Percentiles rank a stretch among this genome's conserved stretches.
These are phyloP conservation scores for Xylaria multiplex DNA, from an alignment of 2,329 filamentous ascomycete genomes.

Conservation along the genomic window DNA sequence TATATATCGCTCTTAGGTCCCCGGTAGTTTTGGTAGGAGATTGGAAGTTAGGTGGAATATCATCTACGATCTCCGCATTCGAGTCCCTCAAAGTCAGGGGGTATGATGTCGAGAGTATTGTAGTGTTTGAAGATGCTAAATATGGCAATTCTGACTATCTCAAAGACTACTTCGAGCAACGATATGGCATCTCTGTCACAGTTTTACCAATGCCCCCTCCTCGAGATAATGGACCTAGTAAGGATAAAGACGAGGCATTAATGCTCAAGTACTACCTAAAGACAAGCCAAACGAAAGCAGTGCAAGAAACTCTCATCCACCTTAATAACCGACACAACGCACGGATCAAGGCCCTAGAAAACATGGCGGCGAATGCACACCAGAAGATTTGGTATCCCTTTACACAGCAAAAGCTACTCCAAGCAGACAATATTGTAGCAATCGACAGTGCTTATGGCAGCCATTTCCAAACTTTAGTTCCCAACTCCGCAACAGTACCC, in stretches of 20 bases:
- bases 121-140: conserved; percentile 73
- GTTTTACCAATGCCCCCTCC: conserved; percentile 69
- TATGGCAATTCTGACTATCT: conserved; percentile 76
- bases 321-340: conserved; percentile 64
- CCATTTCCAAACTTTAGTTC: conserved; percentile 71
- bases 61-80: conserved; percentile 80
- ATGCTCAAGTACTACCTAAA: conserved; percentile 71
- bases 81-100: conserved; percentile 82
- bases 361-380: conserved; percentile 70
- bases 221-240: conserved; percentile 40
- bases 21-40: conserved; percentile 81
- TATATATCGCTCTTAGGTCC: conserved; percentile 78
- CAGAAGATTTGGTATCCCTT: conserved; percentile 86
- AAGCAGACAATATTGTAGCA: conserved; percentile 70
- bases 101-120: conserved; percentile 76
- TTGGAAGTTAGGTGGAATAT: conserved; percentile 80
- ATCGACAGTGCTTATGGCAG: conserved; percentile 86
- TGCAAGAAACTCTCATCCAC: conserved; percentile 59
- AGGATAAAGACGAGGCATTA: conserved; percentile 57
- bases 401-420: conserved; percentile 77
- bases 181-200: conserved; percentile 66
- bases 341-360: conserved; percentile 71
- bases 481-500: conserved; percentile 1
- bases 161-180: conserved; percentile 70
- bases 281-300: conserved; percentile 51